Conservation (phyloP, 164 flowering plant genomes). For the Magnolia officinalis region DNA sequence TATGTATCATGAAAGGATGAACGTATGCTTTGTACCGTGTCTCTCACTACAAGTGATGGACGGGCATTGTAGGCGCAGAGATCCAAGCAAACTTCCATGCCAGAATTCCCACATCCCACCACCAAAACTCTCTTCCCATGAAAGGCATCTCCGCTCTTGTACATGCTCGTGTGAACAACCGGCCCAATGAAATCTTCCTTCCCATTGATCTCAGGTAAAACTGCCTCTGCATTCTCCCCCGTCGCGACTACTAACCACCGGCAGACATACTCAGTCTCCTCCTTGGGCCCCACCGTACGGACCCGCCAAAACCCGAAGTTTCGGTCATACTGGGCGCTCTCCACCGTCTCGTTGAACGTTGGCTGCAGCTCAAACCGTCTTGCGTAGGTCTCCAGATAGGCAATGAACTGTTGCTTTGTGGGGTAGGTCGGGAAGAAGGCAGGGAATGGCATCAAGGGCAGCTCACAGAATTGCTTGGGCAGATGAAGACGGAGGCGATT, state of each 20-base stretch:
- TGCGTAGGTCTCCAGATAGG: slow-evolving; percentile 50
- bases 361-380: slow-evolving; percentile 39
- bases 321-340: slow-evolving; percentile 49
- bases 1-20: neutral
- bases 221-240: slow-evolving; percentile 92
- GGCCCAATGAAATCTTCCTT: slow-evolving; percentile 50
- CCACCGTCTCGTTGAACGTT: slow-evolving; percentile 45
- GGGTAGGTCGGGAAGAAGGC: slow-evolving; percentile 59
- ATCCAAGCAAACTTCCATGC: slow-evolving; percentile 95
- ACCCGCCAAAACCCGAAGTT: slow-evolving; percentile 54
- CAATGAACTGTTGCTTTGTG: slow-evolving; percentile 60
- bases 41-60: slow-evolving; percentile 80
- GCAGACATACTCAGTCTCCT: slow-evolving; percentile 48
- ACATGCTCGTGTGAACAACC: slow-evolving; percentile 60
- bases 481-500: slow-evolving; percentile 76
- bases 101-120: slow-evolving; percentile 95
- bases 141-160: slow-evolving; percentile 55
- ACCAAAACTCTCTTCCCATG: slow-evolving; percentile 65
- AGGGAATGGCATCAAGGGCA: slow-evolving; percentile 73
- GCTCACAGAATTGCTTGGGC: slow-evolving; percentile 74
- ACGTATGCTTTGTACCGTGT: slow-evolving; percentile 47
- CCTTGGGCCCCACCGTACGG: slow-evolving; percentile 23
- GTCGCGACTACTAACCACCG: slow-evolving; percentile 86
- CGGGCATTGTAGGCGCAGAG: slow-evolving; percentile 66
- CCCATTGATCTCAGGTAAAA: slow-evolving; percentile 62